These are phyloP conservation scores for Candida cerambycidarum DNA, from an alignment of 805 yeast genomes.

Conservation along the genomic window DNA sequence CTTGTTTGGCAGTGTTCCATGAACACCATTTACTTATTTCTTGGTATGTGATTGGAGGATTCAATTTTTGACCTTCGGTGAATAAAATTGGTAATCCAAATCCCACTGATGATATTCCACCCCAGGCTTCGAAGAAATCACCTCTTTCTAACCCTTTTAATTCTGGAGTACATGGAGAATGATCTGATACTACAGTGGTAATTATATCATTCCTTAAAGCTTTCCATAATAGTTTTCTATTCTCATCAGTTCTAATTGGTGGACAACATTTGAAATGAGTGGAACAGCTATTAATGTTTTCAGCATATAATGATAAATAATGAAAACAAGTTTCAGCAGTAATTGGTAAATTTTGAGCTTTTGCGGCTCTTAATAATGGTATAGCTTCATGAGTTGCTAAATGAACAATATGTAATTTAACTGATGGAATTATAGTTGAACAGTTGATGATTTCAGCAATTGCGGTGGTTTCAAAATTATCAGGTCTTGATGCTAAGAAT, in stretches of 20 bases:
- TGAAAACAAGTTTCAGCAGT: slow-evolving; percentile 95
- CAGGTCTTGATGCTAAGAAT: slow-evolving; percentile 85
- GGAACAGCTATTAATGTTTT: slow-evolving; percentile 69
- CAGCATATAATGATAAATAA: slow-evolving; percentile 76
- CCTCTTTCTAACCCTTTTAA: slow-evolving; percentile 79
- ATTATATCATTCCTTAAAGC: slow-evolving; percentile 68
- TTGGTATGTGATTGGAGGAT: slow-evolving; percentile 49
- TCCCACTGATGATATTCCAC: slow-evolving; percentile 92
- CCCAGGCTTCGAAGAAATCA: slow-evolving; percentile 93
- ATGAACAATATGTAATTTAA: slow-evolving; percentile 86
- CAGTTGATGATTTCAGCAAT: slow-evolving; percentile 68
- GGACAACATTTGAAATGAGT: slow-evolving; percentile 95
- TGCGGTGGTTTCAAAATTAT: slow-evolving; percentile 82
- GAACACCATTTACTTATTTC: slow-evolving; percentile 82
- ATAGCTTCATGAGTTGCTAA: slow-evolving; percentile 82
- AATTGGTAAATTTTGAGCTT: slow-evolving; percentile 55
- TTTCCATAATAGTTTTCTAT: slow-evolving; percentile 73
- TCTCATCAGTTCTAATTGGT: slow-evolving; percentile 78
- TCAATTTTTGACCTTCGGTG: slow-evolving; percentile 64
- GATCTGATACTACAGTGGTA: slow-evolving; percentile 89
- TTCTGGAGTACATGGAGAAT: slow-evolving; percentile 94
- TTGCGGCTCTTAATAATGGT: slow-evolving; percentile 70
- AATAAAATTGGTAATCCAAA: slow-evolving; percentile 80
- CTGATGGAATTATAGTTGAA: slow-evolving; percentile 54
- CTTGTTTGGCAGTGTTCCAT: slow-evolving; percentile 80